Evolutionary conservation across 139 green algal genomes (phyloP), one percentile per base, ranked within the genome.

Genomic region (Chlorella sorokiniana): DNA sequence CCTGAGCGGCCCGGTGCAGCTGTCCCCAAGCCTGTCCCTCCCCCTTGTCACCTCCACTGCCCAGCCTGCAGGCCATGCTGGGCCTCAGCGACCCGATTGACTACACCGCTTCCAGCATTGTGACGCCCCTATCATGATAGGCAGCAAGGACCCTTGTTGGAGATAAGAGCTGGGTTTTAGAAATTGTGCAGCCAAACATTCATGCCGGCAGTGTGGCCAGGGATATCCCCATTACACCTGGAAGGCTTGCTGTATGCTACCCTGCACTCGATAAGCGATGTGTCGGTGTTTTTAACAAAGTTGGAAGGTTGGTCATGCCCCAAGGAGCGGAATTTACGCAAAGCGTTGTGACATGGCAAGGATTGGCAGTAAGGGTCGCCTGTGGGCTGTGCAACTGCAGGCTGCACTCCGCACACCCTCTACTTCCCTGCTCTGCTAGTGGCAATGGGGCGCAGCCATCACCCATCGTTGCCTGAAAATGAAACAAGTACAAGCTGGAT

Each of bases 21-120:
- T n/a, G n/a, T 4, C 16, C 4, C 64, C 37, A 20, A n/a, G 25
- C 68, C 41, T 29, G 6, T 2, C 41, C 29, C 11, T 8, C 45
- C 45, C 14, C 22, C 5, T 31, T 48, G 20, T 20, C 29, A 25
- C 33, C 6, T 16, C 48, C 16, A 65, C 37, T 10, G 18, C 65
- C 65, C 25, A 93, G 86, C 1, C 78, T 48, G 44, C 65, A 77
- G 51, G 67, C 65, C 1, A 96, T 96, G 93, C 84, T 96, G 52
- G 93, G 92, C 6, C 67, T 96, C 40, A 83, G 82, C 7, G 87
- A 93, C 41, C 64, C 85, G 1, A 76, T 89, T 63, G 81, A 85
- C 4, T 93, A 88, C 62, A 65, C 87, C 27, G 78, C 87, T 29
- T 84, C 48, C 22, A 89, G 73, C 77, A 88, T 77, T 63, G 78